Percentiles rank a stretch among this genome's conserved stretches.
Evolutionary conservation across 805 yeast species (phyloP).

Genomic region (Gaillardinia entomophila): DNA sequence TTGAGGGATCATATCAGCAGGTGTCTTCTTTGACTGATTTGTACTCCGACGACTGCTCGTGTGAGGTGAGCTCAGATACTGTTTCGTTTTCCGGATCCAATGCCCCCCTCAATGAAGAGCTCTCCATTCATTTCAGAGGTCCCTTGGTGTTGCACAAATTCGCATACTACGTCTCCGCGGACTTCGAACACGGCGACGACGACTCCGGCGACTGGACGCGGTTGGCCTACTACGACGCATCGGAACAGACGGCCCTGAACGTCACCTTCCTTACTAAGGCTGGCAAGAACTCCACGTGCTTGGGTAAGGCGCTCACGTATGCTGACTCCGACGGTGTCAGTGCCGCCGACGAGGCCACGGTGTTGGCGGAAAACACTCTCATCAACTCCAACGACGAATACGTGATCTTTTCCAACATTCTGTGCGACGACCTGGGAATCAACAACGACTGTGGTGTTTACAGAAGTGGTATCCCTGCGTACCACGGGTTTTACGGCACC

Average conservation of each 20-base stretch:
- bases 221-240: conserved; percentile 52
- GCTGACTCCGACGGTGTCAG: conserved; percentile 54
- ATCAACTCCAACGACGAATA: conserved; percentile 56
- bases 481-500: conserved; percentile 61
- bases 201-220: conserved; percentile 48
- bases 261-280: conserved; percentile 64
- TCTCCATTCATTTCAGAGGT: conserved; percentile 76
- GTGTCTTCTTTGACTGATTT: conserved; percentile 41
- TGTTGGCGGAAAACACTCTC: conserved; percentile 43
- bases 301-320: conserved; percentile 63
- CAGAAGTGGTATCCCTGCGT: conserved; percentile 69
- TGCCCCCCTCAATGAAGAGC: conserved; percentile 62
- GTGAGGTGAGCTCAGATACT: conserved; percentile 33
- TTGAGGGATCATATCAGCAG: conserved; percentile 43
- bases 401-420: conserved; percentile 50
- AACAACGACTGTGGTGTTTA: conserved; percentile 68
- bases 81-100: conserved; percentile 50
- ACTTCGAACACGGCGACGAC: conserved; percentile 29
- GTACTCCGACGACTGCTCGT: conserved; percentile 40
- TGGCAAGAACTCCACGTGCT: conserved; percentile 55
- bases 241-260: conserved; percentile 46
- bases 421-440: conserved; percentile 53
- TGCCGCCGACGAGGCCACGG: conserved; percentile 39
- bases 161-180: conserved; percentile 51
- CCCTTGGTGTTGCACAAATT: conserved; percentile 58